Base-by-base conservation (phyloP, 164 flowering plant species). In the Stephania cephalantha region DNA sequence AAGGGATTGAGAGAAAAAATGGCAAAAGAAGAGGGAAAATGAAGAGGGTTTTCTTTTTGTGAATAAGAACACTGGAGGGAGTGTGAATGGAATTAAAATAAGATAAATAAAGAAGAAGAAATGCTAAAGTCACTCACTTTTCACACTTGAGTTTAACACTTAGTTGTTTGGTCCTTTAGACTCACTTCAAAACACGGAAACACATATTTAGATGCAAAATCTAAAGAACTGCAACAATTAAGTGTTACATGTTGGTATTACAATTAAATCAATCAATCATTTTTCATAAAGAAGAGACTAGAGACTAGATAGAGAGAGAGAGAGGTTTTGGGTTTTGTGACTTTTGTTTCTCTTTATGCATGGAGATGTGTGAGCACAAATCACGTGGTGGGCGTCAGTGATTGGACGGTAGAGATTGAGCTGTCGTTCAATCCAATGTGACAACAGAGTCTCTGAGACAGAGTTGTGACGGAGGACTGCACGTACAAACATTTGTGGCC, bases 371-470 rank as follows among this genome's bases (percentile, higher is more conserved):
- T 48, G 63, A 22, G 12, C 55, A 30, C 30, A 12, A 18, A 66
- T 68, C 78, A 68, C 53, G 11, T 29, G 73, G 66, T 1, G 0
- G 8, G 1, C 65, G 74, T 74, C 77, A 71, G 76, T 63, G 29
- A 78, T 72, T 73, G 6, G 48, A 81, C 75, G 83, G 73, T 20
- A 18, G 61, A 72, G 35, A 72, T 68, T 55, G 2, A 30, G 2
- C 35, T 74, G 18, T 50, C 11, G 68, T 17, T 61, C n/a, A 50
- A 18, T 9, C 7, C 64, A 30, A 20, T 46, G 72, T 25, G 15
- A 50, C 55, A 2, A 15, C 15, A 9, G 12, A 7, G 42, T 35
- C 42, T 35, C 55, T 9, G 55, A 7, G 55, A 50, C 55, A 15
- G 11, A 4, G 0, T 42, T 31, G 52, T 10, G 17, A 2, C 1